Conservation (phyloP, 129 eudicot species). For the Flaveria sonorensis region DNA sequence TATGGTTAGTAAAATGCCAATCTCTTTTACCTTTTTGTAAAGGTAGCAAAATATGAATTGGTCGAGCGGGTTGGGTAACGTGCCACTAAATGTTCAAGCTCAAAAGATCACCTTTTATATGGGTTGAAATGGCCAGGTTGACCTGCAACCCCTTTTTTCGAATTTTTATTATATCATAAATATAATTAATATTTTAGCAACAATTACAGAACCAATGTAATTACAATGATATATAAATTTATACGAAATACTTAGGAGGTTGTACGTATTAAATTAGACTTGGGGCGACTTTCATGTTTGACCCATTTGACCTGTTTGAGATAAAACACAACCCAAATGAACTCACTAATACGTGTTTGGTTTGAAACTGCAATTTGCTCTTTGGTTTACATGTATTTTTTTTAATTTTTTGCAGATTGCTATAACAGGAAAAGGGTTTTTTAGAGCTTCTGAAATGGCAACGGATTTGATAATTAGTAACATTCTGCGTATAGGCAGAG, state of each 20-base stretch:
- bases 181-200: not conserved
- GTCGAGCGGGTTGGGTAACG: not conserved
- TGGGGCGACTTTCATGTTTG: not conserved
- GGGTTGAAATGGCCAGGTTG: too few species aligned
- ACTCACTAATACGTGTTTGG: not conserved
- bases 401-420: constrained; percentile 56
- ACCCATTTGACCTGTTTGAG: not conserved
- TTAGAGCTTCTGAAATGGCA: constrained; percentile 84
- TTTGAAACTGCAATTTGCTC: not conserved
- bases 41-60: not conserved
- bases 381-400: not conserved
- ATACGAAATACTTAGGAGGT: not conserved
- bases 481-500: constrained; percentile 84
- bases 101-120: not conserved
- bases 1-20: constrained; percentile 53
- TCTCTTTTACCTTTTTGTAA: not conserved
- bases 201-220: not conserved
- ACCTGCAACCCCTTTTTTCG: too few species aligned
- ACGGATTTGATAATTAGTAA: constrained; percentile 85
- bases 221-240: not conserved
- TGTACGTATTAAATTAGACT: not conserved
- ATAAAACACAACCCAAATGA: not conserved
- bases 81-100: not conserved
- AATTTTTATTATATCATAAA: not conserved
- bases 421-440: constrained; percentile 84